Evolutionary conservation across 208 protist species (phyloP).

Genomic region (Endotrypanum monterogeii): DNA sequence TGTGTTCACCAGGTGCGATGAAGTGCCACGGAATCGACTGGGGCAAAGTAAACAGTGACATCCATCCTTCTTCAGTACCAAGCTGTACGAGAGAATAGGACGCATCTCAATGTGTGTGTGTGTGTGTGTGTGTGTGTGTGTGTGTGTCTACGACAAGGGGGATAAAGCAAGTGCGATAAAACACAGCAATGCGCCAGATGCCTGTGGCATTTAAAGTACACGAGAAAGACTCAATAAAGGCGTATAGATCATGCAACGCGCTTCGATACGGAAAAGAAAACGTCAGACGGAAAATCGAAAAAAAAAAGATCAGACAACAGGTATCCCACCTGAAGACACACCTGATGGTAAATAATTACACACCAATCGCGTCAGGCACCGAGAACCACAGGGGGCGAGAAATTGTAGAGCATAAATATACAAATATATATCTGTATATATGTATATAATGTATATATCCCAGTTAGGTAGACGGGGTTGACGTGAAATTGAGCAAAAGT

Average conservation of each 20-base stretch:
- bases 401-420: background rate
- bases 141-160: background rate
- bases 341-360: background rate
- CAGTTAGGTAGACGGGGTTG: background rate
- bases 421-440: background rate
- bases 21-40: background rate
- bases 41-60: background rate
- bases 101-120: constrained; percentile 1
- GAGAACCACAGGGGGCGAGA: background rate
- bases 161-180: background rate
- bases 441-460: background rate
- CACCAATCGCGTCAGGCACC: background rate
- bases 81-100: background rate
- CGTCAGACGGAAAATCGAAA: background rate
- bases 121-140: background rate
- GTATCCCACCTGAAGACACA: background rate
- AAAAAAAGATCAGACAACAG: background rate
- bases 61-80: background rate
- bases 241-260: background rate
- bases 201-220: background rate
- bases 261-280: background rate
- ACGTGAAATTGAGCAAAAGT: background rate
- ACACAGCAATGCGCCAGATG: background rate
- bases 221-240: background rate
- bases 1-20: background rate